These are phyloP conservation scores for Lachnellula occidentalis DNA, from an alignment of 2,329 filamentous ascomycete species.

Conservation along the genomic window DNA sequence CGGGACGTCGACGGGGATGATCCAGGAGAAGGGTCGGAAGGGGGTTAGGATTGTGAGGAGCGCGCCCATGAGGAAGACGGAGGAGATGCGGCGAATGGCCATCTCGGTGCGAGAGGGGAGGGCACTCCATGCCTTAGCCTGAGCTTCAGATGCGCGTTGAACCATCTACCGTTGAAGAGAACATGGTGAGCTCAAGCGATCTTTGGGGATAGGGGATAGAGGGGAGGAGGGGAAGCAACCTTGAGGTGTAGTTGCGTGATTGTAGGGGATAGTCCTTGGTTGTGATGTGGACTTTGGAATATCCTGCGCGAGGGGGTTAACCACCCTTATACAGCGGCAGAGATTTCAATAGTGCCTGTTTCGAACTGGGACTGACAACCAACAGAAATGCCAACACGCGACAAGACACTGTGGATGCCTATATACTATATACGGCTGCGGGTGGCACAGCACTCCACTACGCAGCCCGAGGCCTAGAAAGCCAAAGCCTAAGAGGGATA, in stretches of 20 bases:
- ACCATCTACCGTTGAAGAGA: slow-evolving; percentile 10
- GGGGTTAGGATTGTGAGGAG: slow-evolving; percentile 18
- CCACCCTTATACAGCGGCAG: no score
- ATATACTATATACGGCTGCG: background rate
- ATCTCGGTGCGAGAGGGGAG: slow-evolving; percentile 16
- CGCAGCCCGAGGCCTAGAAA: background rate
- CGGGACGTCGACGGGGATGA: slow-evolving; percentile 10
- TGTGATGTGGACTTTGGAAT: background rate
- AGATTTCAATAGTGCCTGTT: no score
- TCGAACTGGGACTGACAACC: background rate
- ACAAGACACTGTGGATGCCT: background rate
- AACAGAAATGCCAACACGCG: background rate
- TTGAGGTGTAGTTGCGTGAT: background rate
- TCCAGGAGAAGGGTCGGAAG: slow-evolving; percentile 19
- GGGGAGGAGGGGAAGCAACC: background rate
- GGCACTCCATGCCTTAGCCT: slow-evolving; percentile 11
- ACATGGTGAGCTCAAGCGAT: background rate
- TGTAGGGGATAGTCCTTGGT: background rate
- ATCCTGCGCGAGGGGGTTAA: background rate
- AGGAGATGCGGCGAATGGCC: slow-evolving; percentile 16
- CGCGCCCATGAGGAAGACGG: slow-evolving; percentile 14
- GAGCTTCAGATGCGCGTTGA: slow-evolving; percentile 6
- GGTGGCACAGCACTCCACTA: background rate
- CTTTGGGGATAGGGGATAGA: background rate
- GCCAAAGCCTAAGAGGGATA: background rate